These are phyloP conservation scores for Xylaria castorea DNA, from an alignment of 495 filamentous ascomycete genomes.

Conservation along the genomic window DNA sequence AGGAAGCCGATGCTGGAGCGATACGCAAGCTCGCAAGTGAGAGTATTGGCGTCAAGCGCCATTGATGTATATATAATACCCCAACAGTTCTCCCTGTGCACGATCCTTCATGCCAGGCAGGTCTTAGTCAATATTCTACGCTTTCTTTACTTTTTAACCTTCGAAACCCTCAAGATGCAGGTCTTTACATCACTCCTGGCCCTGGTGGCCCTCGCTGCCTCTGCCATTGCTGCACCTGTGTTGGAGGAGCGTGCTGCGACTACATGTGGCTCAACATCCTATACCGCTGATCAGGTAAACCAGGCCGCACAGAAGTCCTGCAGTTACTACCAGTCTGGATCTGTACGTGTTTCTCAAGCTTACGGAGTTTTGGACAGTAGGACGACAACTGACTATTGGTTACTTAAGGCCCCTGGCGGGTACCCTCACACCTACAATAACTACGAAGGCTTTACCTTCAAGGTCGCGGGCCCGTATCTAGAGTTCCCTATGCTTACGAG, in stretches of 20 bases:
- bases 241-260: slow-evolving; percentile 41
- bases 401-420: slow-evolving; percentile 41
- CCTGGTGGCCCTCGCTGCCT: slow-evolving; percentile 34
- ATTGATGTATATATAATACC: slow-evolving; percentile 10
- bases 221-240: slow-evolving; percentile 29
- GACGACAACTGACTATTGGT: background rate
- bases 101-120: background rate
- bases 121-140: background rate
- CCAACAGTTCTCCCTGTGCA: background rate
- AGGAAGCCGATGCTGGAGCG: background rate
- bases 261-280: slow-evolving; percentile 56
- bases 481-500: slow-evolving; percentile 67
- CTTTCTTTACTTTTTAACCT: background rate
- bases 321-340: slow-evolving; percentile 48
- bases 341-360: slow-evolving; percentile 9
- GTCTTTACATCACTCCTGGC: slow-evolving; percentile 31
- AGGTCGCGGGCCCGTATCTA: slow-evolving; percentile 63
- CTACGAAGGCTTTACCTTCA: slow-evolving; percentile 70
- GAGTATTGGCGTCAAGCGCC: background rate
- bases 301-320: slow-evolving; percentile 40
- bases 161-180: slow-evolving; percentile 27
- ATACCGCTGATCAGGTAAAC: slow-evolving; percentile 51
- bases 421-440: slow-evolving; percentile 72
- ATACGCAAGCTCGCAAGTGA: slow-evolving; percentile 11
- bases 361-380: background rate